A percentile compares a stretch with the other conserved stretches of the same genome.
These are phyloP conservation scores for Suillus paluster DNA, from an alignment of 768 basidiomycete species.

Conservation along the genomic window DNA sequence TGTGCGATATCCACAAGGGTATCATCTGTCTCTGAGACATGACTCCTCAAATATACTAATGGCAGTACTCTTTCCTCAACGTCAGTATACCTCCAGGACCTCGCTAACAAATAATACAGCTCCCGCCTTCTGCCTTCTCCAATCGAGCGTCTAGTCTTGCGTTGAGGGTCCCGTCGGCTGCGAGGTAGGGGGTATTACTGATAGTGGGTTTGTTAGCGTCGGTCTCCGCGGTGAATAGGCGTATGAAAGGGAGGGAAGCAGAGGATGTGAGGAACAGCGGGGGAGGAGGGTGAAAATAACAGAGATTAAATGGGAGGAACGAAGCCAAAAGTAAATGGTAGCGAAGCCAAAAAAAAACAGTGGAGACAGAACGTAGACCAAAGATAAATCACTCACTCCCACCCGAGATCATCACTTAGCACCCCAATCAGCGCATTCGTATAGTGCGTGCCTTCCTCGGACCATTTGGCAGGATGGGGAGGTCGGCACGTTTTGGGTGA, in stretches of 20 bases:
- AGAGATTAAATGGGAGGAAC: not conserved
- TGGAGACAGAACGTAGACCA: not conserved
- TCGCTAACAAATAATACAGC: too few species aligned
- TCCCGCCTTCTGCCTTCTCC: constrained; percentile 30
- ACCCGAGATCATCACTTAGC: constrained; percentile 50
- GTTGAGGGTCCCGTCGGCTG: constrained; percentile 47
- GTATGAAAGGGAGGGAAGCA: not conserved
- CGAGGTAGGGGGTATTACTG: constrained; percentile 54
- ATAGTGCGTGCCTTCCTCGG: constrained; percentile 19
- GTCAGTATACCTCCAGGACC: too few species aligned
- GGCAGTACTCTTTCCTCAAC: too few species aligned
- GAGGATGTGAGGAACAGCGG: too few species aligned
- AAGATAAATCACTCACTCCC: constrained; percentile 46
- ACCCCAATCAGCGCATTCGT: constrained; percentile 40
- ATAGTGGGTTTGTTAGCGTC: not conserved
- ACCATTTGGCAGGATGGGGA: constrained; percentile 11
- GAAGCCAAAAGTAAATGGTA: too few species aligned
- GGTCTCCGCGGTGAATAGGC: too few species aligned
- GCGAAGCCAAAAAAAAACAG: too few species aligned
- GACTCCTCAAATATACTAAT: too few species aligned
- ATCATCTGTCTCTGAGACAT: too few species aligned
- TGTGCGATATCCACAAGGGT: too few species aligned
- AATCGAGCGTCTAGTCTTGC: constrained; percentile 52
- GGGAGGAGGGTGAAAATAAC: too few species aligned
- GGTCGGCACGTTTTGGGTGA: not conserved